A percentile compares a stretch with the other conserved stretches of the same genome.
These are phyloP conservation scores for Lactarius hatsudake DNA, from an alignment of 768 basidiomycete species.

Conservation along the genomic window DNA sequence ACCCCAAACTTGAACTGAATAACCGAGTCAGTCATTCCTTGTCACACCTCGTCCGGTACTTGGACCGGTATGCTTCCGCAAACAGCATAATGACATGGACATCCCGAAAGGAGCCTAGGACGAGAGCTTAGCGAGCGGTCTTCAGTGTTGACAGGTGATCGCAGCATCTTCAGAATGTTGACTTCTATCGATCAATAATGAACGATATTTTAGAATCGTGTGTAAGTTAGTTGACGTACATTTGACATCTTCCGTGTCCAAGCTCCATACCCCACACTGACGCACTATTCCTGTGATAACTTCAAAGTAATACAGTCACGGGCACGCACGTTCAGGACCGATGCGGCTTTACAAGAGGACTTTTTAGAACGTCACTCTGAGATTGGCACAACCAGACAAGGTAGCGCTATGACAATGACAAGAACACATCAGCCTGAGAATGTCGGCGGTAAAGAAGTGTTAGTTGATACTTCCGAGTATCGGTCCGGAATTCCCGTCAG, in stretches of 20 bases:
- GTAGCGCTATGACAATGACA: background rate
- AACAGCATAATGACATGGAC: background rate
- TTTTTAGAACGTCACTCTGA: background rate
- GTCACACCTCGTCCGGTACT: background rate
- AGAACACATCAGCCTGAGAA: background rate
- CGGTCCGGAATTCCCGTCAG: background rate
- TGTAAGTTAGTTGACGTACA: conserved; percentile 8
- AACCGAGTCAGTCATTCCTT: background rate
- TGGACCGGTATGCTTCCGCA: background rate
- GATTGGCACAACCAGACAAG: background rate
- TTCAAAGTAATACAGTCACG: background rate
- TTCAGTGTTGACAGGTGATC: background rate
- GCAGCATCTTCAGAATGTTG: background rate
- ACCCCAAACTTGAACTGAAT: background rate
- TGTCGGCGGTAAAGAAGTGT: background rate
- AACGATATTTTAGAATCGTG: background rate
- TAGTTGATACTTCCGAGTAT: background rate
- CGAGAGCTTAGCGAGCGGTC: background rate
- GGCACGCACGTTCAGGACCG: background rate
- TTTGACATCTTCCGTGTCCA: conserved; percentile 8
- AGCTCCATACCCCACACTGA: background rate
- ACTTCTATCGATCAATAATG: background rate
- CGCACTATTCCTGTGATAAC: background rate
- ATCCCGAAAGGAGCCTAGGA: conserved; percentile 16
- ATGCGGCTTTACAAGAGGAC: background rate